These are phyloP conservation scores for Peniophora sp. DNA, from an alignment of 1,284 basidiomycete species.

Conservation along the genomic window DNA sequence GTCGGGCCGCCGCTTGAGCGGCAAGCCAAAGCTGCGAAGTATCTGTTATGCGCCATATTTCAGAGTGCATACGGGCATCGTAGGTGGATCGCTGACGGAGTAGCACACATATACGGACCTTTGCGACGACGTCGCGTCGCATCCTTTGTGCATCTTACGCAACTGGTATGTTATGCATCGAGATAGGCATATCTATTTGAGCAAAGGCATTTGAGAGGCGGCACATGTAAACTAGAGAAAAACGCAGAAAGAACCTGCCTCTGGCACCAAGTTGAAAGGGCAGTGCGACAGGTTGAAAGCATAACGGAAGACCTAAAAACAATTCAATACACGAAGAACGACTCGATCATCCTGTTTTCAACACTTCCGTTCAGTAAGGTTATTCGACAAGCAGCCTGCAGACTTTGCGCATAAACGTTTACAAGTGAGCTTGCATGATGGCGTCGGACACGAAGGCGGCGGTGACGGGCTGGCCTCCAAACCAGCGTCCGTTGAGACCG, in stretches of 20 bases:
- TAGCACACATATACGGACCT: too few species aligned
- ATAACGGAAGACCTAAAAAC: slow-evolving; percentile 6
- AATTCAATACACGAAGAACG: slow-evolving; percentile 8
- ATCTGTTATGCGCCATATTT: too few species aligned
- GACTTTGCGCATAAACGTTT: slow-evolving; percentile 13
- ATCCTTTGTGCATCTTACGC: too few species aligned
- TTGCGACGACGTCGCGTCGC: too few species aligned
- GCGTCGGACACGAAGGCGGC: slow-evolving; percentile 86
- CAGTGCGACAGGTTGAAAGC: not conserved
- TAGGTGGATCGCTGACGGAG: too few species aligned
- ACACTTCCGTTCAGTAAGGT: slow-evolving; percentile 9
- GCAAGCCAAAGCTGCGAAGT: too few species aligned
- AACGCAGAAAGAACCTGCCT: slow-evolving; percentile 1
- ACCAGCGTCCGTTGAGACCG: slow-evolving; percentile 92
- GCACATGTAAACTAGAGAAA: not conserved
- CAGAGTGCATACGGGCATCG: too few species aligned
- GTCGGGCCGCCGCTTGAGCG: too few species aligned
- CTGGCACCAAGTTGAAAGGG: not conserved
- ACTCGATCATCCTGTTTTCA: slow-evolving; percentile 8
- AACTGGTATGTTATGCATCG: too few species aligned
- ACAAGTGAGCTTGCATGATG: slow-evolving; percentile 88
- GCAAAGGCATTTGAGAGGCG: too few species aligned
- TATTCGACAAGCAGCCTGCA: slow-evolving; percentile 1
- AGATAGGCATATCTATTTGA: too few species aligned
- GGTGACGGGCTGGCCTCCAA: slow-evolving; percentile 83